Conservation (phyloP, 2,329 filamentous ascomycete genomes). For the Exutisphaerella laricina region DNA sequence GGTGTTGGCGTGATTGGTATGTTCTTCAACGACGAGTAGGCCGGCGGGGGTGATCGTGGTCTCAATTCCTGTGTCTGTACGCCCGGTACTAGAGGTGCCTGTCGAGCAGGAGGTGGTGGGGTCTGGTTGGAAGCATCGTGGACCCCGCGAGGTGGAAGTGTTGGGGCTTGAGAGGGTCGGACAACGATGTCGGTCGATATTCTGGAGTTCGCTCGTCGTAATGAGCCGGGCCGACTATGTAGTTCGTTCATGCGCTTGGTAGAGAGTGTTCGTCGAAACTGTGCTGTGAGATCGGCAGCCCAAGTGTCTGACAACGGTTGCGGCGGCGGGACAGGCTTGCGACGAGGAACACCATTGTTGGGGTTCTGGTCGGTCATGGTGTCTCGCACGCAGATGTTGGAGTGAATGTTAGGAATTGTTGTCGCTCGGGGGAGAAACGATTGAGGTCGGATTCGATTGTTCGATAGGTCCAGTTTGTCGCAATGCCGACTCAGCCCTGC, state of each 20-base stretch:
- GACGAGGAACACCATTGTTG: conserved; percentile 26
- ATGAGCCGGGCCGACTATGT: conserved; percentile 35
- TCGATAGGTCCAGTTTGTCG: too few relatives aligned
- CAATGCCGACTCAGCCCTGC: background rate
- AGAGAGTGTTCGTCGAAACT: conserved; percentile 81
- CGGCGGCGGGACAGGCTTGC: conserved; percentile 28
- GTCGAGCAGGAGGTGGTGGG: conserved; percentile 22
- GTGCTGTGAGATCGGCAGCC: conserved; percentile 71
- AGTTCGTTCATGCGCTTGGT: conserved; percentile 83
- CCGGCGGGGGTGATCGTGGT: conserved; percentile 44
- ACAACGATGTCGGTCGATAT: conserved; percentile 36
- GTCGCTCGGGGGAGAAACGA: background rate
- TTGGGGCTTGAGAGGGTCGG: conserved; percentile 12
- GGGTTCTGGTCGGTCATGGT: conserved; percentile 26
- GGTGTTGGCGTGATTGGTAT: conserved; percentile 68
- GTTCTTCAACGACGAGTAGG: conserved; percentile 58
- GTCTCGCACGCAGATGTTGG: background rate
- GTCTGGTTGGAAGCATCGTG: conserved; percentile 8
- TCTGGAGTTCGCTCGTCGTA: conserved; percentile 52
- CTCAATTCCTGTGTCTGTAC: conserved; percentile 22
- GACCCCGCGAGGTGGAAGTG: conserved; percentile 15
- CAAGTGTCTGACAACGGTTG: conserved; percentile 52
- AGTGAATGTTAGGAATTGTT: background rate
- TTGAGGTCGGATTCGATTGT: too few relatives aligned
- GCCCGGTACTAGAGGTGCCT: conserved; percentile 29